Percentiles rank a stretch among this genome's conserved stretches.
Conservation (phyloP, 163 green algal species). For the Trebouxia gelatinosa region DNA sequence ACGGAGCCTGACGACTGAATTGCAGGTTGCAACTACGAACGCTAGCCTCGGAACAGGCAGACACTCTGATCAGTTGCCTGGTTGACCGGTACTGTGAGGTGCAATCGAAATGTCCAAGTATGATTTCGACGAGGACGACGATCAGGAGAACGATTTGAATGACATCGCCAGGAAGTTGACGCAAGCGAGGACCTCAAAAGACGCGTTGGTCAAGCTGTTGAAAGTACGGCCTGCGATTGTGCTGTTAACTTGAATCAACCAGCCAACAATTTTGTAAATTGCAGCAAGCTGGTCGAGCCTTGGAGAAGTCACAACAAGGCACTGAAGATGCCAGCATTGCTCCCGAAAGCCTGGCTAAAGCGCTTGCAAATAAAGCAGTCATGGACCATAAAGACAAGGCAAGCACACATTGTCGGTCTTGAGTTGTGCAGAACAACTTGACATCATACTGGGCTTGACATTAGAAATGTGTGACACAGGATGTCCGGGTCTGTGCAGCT, state of each 20-base stretch:
- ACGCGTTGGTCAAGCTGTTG: slow-evolving; percentile 50
- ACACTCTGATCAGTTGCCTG: no score
- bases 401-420: no score
- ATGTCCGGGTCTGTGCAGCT: slow-evolving; percentile 56
- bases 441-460: background rate
- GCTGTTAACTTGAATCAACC: no score
- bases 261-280: no score
- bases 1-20: no score
- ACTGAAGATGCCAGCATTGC: slow-evolving; percentile 41
- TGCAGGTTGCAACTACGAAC: no score
- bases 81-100: no score
- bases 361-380: slow-evolving; percentile 43
- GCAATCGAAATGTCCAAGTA: no score
- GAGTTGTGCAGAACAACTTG: no score
- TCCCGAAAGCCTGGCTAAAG: slow-evolving; percentile 35
- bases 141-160: slow-evolving; percentile 8
- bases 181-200: slow-evolving; percentile 43
- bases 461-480: slow-evolving; percentile 42
- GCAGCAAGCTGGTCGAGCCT: slow-evolving; percentile 16
- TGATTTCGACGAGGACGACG: slow-evolving; percentile 33
- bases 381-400: slow-evolving; percentile 57
- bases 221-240: no score
- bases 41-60: no score
- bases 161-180: slow-evolving; percentile 39
- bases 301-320: slow-evolving; percentile 52